phyloP scores from a whole-genome alignment of 208 protist genomes.

The Crithidia sp. region DNA sequence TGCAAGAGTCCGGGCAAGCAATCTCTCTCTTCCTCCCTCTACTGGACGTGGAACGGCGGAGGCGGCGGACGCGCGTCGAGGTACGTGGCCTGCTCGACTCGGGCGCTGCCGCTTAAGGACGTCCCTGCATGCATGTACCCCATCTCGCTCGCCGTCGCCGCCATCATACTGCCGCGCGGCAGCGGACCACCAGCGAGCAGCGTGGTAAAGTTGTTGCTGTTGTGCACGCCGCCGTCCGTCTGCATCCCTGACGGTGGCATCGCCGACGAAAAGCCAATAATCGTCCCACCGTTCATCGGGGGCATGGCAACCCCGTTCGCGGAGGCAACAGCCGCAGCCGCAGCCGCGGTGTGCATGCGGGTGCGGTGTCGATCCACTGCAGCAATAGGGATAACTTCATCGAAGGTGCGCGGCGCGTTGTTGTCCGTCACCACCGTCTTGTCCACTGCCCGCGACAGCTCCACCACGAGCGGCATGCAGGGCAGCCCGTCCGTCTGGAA shows the following conservation, averaged over 20 bases:
- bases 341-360: slow-evolving; percentile 1
- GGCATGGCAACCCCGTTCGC: neutral
- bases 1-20: too few species aligned
- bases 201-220: slow-evolving; percentile 1
- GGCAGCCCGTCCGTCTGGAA: slow-evolving; percentile 73
- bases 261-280: neutral
- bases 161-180: neutral
- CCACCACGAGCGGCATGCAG: slow-evolving; percentile 87
- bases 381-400: slow-evolving; percentile 63
- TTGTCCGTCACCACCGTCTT: slow-evolving; percentile 28
- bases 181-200: neutral
- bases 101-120: neutral
- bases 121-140: too few species aligned
- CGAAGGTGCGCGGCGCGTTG: slow-evolving; percentile 50
- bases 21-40: neutral
- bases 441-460: slow-evolving; percentile 54
- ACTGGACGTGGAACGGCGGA: slow-evolving; percentile 8
- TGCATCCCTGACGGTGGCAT: neutral
- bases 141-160: neutral
- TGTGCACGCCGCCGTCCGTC: slow-evolving; percentile 1
- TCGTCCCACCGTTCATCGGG: too few species aligned
- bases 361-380: slow-evolving; percentile 63
- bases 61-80: slow-evolving; percentile 2
- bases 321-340: neutral
- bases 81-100: neutral